A percentile compares a stretch with the other conserved stretches of the same genome.
These are phyloP conservation scores for Blastobotrys malaysiensis DNA, from an alignment of 1,139 yeast species.

Conservation along the genomic window DNA sequence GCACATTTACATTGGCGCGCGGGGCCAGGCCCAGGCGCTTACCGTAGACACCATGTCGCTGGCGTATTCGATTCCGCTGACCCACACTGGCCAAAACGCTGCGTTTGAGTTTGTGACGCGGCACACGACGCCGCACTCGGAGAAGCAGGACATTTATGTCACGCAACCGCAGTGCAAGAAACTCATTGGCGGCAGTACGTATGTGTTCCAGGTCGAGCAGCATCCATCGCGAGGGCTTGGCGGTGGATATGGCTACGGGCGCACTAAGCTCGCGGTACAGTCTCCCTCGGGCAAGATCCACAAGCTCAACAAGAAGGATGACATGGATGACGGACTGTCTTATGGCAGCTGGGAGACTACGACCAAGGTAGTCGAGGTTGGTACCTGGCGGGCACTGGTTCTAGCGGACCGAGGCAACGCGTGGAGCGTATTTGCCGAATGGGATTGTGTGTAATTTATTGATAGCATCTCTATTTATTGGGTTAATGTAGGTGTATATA, in stretches of 20 bases:
- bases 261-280: constrained; percentile 62
- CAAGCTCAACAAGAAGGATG: constrained; percentile 49
- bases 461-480: background rate
- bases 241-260: constrained; percentile 36
- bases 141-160: constrained; percentile 70
- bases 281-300: constrained; percentile 79
- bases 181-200: constrained; percentile 52
- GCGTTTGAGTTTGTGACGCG: constrained; percentile 63
- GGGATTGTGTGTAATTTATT: constrained; percentile 53
- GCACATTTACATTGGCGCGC: constrained; percentile 67
- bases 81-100: constrained; percentile 62
- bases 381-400: constrained; percentile 78
- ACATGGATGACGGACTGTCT: constrained; percentile 26
- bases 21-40: constrained; percentile 61
- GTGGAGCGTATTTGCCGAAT: constrained; percentile 90
- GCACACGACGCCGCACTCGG: constrained; percentile 65
- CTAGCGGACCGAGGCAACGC: constrained; percentile 74
- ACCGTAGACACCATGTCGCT: constrained; percentile 39
- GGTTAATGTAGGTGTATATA: background rate
- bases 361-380: constrained; percentile 62
- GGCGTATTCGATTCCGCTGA: constrained; percentile 70
- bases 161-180: constrained; percentile 75
- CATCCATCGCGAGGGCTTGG: constrained; percentile 57
- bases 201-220: constrained; percentile 58
- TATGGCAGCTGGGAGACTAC: constrained; percentile 52